phyloP scores from a whole-genome alignment of 331 rosid species.

The Quercus tomentella region DNA sequence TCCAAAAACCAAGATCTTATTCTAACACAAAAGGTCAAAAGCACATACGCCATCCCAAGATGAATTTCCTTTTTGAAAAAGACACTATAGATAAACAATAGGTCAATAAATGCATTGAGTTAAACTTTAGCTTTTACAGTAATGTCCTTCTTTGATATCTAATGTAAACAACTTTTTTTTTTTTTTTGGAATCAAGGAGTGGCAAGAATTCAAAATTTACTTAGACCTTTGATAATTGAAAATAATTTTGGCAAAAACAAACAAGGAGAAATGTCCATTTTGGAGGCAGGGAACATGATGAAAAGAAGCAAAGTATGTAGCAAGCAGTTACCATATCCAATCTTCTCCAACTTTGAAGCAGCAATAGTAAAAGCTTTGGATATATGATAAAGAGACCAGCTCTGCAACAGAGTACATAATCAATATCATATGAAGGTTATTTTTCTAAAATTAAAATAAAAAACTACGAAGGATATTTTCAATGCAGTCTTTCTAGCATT shows the following conservation, averaged over 20 bases:
- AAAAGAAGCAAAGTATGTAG: neutral
- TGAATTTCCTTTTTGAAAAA: no score
- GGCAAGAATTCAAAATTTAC: neutral
- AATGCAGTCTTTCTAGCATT: neutral
- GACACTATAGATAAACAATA: no score
- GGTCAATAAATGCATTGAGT: no score
- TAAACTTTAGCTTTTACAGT: neutral
- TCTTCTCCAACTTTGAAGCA: slow-evolving; percentile 92
- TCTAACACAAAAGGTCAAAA: no score
- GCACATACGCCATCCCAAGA: no score
- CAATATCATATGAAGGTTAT: slow-evolving; percentile 16
- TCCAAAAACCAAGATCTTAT: no score
- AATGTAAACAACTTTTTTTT: neutral
- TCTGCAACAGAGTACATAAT: slow-evolving; percentile 44
- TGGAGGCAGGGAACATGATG: neutral
- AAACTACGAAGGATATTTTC: neutral
- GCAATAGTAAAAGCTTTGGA: slow-evolving; percentile 86
- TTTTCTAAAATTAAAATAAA: neutral
- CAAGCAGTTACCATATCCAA: slow-evolving; percentile 60
- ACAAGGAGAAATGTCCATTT: neutral
- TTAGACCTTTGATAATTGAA: neutral
- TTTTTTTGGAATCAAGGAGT: neutral
- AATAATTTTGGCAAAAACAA: neutral
- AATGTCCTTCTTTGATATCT: neutral
- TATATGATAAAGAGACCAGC: slow-evolving; percentile 71